Evolutionary conservation across 768 basidiomycete genomes (phyloP), one percentile per base, ranked within the genome.

Genomic region (Lactarius akahatsu): DNA sequence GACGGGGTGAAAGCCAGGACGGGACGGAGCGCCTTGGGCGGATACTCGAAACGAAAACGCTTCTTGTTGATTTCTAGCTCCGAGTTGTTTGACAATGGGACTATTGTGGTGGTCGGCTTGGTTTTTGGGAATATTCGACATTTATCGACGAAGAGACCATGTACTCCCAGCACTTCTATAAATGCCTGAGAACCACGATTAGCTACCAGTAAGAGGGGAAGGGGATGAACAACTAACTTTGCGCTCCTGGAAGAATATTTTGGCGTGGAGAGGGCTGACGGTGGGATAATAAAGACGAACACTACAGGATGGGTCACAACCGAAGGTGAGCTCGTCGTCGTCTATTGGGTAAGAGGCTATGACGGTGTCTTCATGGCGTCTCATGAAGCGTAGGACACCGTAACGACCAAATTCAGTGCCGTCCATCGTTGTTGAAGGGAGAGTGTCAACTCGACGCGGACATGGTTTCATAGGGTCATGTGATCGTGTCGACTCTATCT

Each of bases 311-410:
- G 81, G 80, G 72, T 87, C 86, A 65, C 87, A 81, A 56, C 90
- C 90, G 75, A 92, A 86, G 0, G 89, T 88, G 59, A 90, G 78
- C 60, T 83, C 79, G 26, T 85, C 81, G 4, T 85, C 80, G 76
- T 92, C 90, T 71, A 92, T 85, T 4, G 90, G 90, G 67, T 88
- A 92, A 1, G 87, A 80, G 1, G 90, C 86, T 30, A 90, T 77
- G 10, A 83, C 77, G 0, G 76, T 75, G 60, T 80, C 75, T 26
- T 83, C 80, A 56, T 76, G 78, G 15, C 79, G 77, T 71, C 87
- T 89, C 75, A 90, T 78, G 60, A 90, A 78, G 58, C 84, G 83
- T 4, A 91, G 76, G 0, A 87, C 87, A 5, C 89, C 89, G 72
- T 82, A 87, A 59, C 81, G 80, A 10, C 89, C 89, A n/a, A 88